phyloP scores from a whole-genome alignment of 225 moss, liverwort and hornwort genomes.

The Straminergon stramineum region DNA sequence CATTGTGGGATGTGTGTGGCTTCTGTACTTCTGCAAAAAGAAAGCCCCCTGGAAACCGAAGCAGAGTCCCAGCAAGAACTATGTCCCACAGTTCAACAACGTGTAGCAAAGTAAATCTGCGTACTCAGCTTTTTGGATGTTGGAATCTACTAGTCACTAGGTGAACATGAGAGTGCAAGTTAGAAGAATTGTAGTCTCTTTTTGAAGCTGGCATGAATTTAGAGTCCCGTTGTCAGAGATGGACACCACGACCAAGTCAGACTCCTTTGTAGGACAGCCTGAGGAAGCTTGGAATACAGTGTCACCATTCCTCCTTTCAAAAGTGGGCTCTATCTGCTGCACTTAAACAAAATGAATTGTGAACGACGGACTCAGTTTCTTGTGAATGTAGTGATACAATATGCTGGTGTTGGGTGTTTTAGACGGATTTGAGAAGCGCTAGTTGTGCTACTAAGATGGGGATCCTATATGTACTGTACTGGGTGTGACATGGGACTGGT shows the following conservation, averaged over 20 bases:
- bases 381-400: background rate
- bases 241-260: background rate
- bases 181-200: background rate
- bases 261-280: no score
- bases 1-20: background rate
- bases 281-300: background rate
- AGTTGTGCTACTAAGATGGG: background rate
- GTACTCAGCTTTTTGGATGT: background rate
- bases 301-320: background rate
- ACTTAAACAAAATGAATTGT: background rate
- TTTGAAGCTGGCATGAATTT: background rate
- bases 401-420: background rate
- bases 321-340: no score
- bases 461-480: background rate
- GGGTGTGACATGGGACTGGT: no score
- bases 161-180: background rate
- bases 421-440: background rate
- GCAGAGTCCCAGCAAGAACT: conserved; percentile 1
- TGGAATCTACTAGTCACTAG: background rate
- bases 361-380: background rate
- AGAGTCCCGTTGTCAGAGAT: no score
- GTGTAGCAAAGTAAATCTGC: background rate
- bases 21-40: conserved; percentile 3
- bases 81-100: conserved; percentile 12
- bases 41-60: background rate